Conservation (phyloP, 768 basidiomycete genomes). For the Sporobolomyces pararoseus region DNA sequence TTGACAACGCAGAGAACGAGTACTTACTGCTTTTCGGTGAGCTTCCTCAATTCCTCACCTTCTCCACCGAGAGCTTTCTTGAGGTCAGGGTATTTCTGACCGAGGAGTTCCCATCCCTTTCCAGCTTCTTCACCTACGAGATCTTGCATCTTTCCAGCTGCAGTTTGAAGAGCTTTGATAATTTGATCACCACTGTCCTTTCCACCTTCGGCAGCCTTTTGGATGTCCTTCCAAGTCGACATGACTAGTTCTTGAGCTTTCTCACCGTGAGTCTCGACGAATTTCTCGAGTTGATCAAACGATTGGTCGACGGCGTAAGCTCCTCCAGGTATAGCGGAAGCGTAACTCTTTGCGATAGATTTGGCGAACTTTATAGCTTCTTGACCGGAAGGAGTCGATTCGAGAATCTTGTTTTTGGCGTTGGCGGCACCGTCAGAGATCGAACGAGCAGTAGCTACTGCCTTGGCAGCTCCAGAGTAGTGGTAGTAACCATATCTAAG, state of each 20-base stretch:
- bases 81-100: constrained; percentile 42
- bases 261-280: constrained; percentile 43
- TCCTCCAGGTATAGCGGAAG: constrained; percentile 43
- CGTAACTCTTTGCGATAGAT: constrained; percentile 42
- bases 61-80: constrained; percentile 40
- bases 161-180: constrained; percentile 33
- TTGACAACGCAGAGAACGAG: not conserved
- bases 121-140: constrained; percentile 36
- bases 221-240: constrained; percentile 41
- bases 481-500: constrained; percentile 44
- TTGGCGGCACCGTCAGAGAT: constrained; percentile 23
- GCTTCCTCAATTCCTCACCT: constrained; percentile 39
- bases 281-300: constrained; percentile 42
- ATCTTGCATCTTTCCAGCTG: constrained; percentile 36
- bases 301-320: constrained; percentile 32
- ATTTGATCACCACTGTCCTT: constrained; percentile 40
- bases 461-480: constrained; percentile 40
- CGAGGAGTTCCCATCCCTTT: constrained; percentile 34
- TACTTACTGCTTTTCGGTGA: constrained; percentile 42
- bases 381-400: constrained; percentile 38
- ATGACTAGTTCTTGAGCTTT: constrained; percentile 39
- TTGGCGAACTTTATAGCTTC: constrained; percentile 39
- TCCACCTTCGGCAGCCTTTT: constrained; percentile 35
- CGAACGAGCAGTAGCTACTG: constrained; percentile 32
- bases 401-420: constrained; percentile 41